A percentile compares a stretch with the other conserved stretches of the same genome.
Conservation (phyloP, 768 basidiomycete genomes). For the Leccinum disarticulatum region DNA sequence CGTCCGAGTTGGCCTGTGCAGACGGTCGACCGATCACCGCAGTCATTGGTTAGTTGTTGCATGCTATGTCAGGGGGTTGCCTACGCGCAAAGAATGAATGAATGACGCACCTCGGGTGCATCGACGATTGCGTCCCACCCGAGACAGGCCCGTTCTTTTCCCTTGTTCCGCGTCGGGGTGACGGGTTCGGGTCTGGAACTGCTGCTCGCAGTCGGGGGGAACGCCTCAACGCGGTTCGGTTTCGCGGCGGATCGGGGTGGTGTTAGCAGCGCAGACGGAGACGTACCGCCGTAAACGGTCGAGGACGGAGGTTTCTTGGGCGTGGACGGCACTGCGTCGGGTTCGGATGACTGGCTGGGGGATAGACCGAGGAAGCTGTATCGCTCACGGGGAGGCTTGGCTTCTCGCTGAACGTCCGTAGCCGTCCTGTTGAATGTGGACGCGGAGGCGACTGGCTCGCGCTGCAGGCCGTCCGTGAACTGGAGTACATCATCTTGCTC, state of each 20-base stretch:
- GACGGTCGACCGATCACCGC: constrained; percentile 8
- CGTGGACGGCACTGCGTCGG: constrained; percentile 8
- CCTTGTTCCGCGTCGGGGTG: constrained; percentile 27
- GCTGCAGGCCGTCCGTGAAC: constrained; percentile 14
- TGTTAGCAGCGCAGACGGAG: constrained; percentile 13
- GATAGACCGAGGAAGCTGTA: constrained; percentile 25
- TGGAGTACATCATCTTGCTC: constrained; percentile 11
- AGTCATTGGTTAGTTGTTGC: constrained; percentile 13
- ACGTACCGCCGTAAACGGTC: neutral
- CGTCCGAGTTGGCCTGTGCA: neutral
- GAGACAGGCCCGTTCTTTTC: constrained; percentile 19
- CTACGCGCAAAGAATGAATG: neutral
- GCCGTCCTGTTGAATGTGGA: neutral
- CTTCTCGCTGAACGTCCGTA: neutral
- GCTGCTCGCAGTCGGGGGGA: neutral
- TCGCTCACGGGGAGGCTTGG: neutral
- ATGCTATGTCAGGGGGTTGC: neutral
- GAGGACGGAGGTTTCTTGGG: constrained; percentile 11
- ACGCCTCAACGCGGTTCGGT: neutral
- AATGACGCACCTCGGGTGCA: constrained; percentile 11
- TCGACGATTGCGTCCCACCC: constrained; percentile 3
- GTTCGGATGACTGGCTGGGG: constrained; percentile 14
- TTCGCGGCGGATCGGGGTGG: constrained; percentile 23
- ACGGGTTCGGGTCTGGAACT: constrained; percentile 7
- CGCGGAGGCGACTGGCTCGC: neutral